Evolutionary conservation across 495 filamentous ascomycete genomes (phyloP).

Genomic region (Aspergillus steynii): DNA sequence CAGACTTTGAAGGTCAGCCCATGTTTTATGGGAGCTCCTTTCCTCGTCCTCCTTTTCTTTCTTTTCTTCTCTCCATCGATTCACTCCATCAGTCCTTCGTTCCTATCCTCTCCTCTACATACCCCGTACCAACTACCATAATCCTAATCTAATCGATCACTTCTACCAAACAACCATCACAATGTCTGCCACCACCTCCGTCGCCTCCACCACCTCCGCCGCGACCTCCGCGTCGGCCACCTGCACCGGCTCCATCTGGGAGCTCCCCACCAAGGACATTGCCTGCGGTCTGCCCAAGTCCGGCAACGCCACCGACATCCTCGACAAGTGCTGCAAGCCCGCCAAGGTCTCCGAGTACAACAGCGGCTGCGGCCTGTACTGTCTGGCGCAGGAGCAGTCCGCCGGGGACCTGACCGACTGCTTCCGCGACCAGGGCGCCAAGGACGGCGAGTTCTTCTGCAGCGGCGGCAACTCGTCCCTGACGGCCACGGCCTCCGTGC

Average conservation of each 20-base stretch:
- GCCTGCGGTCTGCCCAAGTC: constrained; percentile 42
- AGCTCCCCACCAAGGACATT: constrained; percentile 43
- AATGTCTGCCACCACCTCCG: constrained; percentile 24
- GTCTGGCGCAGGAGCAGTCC: constrained; percentile 46
- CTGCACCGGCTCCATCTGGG: constrained; percentile 34
- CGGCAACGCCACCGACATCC: constrained; percentile 39
- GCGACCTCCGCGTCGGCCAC: constrained; percentile 24
- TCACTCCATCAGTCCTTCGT: not conserved
- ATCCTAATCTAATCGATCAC: not conserved
- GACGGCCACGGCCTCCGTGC: constrained; percentile 41
- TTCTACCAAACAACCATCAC: constrained; percentile 10
- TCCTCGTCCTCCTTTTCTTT: not conserved
- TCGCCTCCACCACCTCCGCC: constrained; percentile 26
- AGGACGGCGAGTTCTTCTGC: constrained; percentile 40
- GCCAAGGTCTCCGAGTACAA: constrained; percentile 44
- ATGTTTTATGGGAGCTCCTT: not conserved
- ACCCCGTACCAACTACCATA: not conserved
- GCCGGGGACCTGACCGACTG: constrained; percentile 37
- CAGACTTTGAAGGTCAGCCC: not conserved
- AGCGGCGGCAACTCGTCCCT: constrained; percentile 28
- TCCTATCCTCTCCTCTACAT: constrained; percentile 29
- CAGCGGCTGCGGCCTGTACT: constrained; percentile 51
- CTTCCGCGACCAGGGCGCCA: constrained; percentile 32
- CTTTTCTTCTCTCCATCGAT: not conserved
- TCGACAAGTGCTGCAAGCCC: constrained; percentile 46